Conservation (phyloP, 192 early-diverging fungal genomes). For the Podila verticillata region DNA sequence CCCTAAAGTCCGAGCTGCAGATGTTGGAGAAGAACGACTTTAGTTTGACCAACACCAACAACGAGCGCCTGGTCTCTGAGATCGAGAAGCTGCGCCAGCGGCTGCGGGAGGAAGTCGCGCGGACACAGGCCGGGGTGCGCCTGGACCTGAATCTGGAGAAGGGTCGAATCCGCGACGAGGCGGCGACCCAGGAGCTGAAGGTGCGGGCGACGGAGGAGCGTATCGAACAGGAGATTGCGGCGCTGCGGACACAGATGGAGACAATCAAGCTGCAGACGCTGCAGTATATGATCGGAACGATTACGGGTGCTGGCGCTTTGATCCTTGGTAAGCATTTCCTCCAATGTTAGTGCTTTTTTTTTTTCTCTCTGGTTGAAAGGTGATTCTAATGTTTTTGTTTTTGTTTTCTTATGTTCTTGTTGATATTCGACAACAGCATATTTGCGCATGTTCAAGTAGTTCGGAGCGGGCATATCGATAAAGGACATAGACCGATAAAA, state of each 20-base stretch:
- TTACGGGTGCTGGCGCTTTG: conserved; percentile 85
- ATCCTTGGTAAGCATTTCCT: conserved; percentile 61
- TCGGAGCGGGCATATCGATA: background rate
- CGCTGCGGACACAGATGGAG: conserved; percentile 85
- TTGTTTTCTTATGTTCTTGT: background rate
- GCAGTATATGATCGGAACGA: conserved; percentile 85
- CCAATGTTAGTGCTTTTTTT: background rate
- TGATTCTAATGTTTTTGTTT: background rate
- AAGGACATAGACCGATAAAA: background rate
- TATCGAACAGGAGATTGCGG: conserved; percentile 90
- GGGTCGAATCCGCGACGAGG: conserved; percentile 86
- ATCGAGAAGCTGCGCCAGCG: conserved; percentile 87
- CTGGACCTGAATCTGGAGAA: conserved; percentile 93
- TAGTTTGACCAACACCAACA: conserved; percentile 81
- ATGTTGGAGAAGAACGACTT: conserved; percentile 94
- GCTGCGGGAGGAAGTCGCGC: conserved; percentile 82
- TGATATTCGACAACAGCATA: conserved; percentile 52
- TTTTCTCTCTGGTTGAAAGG: background rate
- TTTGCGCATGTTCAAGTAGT: conserved; percentile 66
- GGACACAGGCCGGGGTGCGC: conserved; percentile 85
- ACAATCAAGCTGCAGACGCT: conserved; percentile 86
- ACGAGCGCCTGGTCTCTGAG: conserved; percentile 79
- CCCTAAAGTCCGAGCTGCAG: conserved; percentile 87
- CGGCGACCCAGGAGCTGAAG: conserved; percentile 82
- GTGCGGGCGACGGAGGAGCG: conserved; percentile 87